Evolutionary conservation across 2,329 filamentous ascomycete genomes (phyloP).

Genomic region (Fusarium miscanthi): DNA sequence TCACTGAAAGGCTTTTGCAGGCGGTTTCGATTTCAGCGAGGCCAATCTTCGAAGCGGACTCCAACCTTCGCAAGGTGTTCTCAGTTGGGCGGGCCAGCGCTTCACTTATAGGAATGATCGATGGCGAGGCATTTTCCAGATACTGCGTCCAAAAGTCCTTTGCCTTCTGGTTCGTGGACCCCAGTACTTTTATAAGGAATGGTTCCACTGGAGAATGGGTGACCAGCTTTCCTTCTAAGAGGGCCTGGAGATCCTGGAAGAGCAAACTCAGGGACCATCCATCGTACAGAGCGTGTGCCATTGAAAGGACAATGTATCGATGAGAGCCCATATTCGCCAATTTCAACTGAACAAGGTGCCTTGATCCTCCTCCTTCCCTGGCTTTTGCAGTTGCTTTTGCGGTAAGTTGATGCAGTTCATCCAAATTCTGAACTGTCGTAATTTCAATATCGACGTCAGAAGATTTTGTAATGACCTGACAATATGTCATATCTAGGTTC

Average conservation of each 20-base stretch:
- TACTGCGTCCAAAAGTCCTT: conserved; percentile 77
- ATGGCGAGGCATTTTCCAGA: conserved; percentile 63
- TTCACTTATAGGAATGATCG: conserved; percentile 43
- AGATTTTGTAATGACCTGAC: conserved; percentile 58
- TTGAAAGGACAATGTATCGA: conserved; percentile 70
- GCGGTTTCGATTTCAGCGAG: conserved; percentile 57
- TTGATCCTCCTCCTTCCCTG: conserved; percentile 48
- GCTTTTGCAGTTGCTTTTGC: conserved; percentile 54
- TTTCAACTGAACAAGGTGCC: conserved; percentile 61
- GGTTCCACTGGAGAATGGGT: conserved; percentile 61
- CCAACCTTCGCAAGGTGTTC: conserved; percentile 17
- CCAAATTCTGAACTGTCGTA: conserved; percentile 42
- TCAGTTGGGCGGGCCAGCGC: background rate
- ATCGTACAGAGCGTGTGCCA: conserved; percentile 90
- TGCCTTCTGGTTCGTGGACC: conserved; percentile 34
- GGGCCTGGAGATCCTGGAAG: conserved; percentile 74
- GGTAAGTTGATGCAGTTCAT: conserved; percentile 52
- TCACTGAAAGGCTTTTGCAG: conserved; percentile 75
- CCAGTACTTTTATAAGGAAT: conserved; percentile 56
- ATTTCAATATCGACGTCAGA: conserved; percentile 35
- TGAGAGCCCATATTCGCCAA: conserved; percentile 51
- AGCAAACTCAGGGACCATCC: conserved; percentile 84
- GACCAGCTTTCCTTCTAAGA: conserved; percentile 64
- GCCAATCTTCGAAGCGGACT: conserved; percentile 11
- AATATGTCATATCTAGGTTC: conserved; percentile 61